Base-by-base conservation (phyloP, 148 eudicot genomes). In the Fagopyrum esculentum region DNA sequence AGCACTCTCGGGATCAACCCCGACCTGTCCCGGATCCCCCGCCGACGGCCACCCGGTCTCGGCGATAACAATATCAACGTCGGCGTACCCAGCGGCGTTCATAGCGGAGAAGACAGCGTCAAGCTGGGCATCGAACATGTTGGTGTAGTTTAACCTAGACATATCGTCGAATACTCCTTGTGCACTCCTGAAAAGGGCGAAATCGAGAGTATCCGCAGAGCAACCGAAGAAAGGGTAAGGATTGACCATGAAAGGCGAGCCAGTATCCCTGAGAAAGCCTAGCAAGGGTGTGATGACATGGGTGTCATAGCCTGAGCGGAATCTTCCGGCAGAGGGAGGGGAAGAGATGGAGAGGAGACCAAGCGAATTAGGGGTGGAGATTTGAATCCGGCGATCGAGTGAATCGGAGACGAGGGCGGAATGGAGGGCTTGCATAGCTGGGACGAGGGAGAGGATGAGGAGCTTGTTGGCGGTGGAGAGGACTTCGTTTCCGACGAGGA, bases 41-140 rank as follows among this genome's bases (percentile, higher is more conserved):
- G 45, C 73, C 0, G 90, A 86, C 0, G 96, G 93, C 96, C 96
- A 91, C 1, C 96, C 96, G 0, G 93, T 91, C 56, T 91, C 96
- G 5, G 85, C 96, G 43, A 91, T 81, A 8, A 87, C 90, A 3
- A 91, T 82, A 45, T 89, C 89, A 0, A 91, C 74, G 15, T 91
- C 89, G 4, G 50, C 55, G 45, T 76, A 90, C 0, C 82, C 93
- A 4, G 84, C 59, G 0, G 56, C 73, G 29, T 73, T 85, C 78
- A 90, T 78, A 6, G 92, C 92, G 6, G 89, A 81, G 75, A 78
- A 90, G 5, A 89, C 78, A 0, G 96, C 92, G 71, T 91, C 96
- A 15, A 88, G 44, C 74, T 87, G 90, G 40, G 76, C 90, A 60
- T 87, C 92, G 6, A 88, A 56, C 91, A 88, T 89, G 86, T 87